Base-by-base conservation (phyloP, 2,329 filamentous ascomycete species). In the Fusarium humuli region DNA sequence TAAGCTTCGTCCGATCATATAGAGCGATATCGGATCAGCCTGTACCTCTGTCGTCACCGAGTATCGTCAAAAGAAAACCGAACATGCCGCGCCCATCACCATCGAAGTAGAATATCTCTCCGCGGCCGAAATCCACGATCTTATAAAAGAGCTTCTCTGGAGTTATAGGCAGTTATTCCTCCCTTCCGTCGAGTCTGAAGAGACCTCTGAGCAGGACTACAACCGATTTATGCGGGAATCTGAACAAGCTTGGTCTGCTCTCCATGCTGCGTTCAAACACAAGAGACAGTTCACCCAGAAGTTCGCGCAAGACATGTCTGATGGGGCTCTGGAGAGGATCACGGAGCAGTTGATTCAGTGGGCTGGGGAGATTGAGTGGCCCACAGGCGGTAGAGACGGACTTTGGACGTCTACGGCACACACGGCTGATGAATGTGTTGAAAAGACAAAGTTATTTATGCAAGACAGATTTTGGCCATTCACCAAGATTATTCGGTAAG, bases 181-280 rank as follows among this genome's bases (percentile, higher is more conserved):
- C 22, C 72, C 73, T 3, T 57, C 55, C 1, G 62, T 73, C 6
- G 68, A 75, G 34, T 70, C 68, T 11, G 55, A 72, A 18, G 47
- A 62, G 1, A 73, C 70, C 2, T 60, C 70, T 6, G 62, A 63
- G 12, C 64, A 71, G 12, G 76, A 79, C 6, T 78, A 78, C 53
- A 64, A 55, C 29, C 62, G 62, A 6, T 76, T 71, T 23, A 64
- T 73, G 56, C 57, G 69, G 23, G 73, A 78, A 57, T 80, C 79
- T 1, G 74, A 72, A n/a, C 66, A 87, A 79, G 74, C 85, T 77
- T 61, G 84, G 83, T 73, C 75, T 73, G 70, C 81, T 69, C 55
- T 82, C 27, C 53, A 77, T 56, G 72, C 81, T 49, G 75, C 81
- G 50, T 77, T 80, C 65, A 61, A 70, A 11, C 76, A 80, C 55